Conservation (phyloP, 441 rosid genomes). For the Corymbia citriodora region DNA sequence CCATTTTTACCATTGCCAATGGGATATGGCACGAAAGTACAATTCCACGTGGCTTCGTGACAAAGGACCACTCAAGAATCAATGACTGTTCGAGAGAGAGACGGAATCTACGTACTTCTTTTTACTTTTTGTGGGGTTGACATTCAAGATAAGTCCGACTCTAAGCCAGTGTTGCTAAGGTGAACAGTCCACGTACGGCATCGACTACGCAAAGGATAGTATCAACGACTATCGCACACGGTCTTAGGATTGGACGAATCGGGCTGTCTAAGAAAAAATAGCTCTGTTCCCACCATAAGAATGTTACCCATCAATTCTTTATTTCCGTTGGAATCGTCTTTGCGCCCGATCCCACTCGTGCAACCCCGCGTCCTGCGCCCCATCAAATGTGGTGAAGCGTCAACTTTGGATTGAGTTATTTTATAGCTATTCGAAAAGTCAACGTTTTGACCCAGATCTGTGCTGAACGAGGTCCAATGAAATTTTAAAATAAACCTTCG, state of each 20-base stretch:
- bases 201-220: no score
- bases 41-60: fast-evolving
- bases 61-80: not conserved
- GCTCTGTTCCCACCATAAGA: not conserved
- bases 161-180: no score
- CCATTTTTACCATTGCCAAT: no score
- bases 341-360: not conserved
- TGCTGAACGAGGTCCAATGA: not conserved
- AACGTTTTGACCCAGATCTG: not conserved
- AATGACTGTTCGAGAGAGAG: not conserved
- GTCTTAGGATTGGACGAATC: not conserved
- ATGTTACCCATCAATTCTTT: not conserved
- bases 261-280: not conserved
- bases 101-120: no score
- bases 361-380: not conserved
- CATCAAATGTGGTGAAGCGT: not conserved
- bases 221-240: no score
- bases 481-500: no score
- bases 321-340: not conserved
- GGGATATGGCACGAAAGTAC: fast-evolving
- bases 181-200: no score
- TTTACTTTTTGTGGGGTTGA: not conserved
- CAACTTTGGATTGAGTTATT: not conserved
- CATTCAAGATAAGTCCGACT: not conserved
- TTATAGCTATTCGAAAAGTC: not conserved